Evolutionary conservation across 2,329 filamentous ascomycete species (phyloP).

Genomic region (Lachnellula cervina): DNA sequence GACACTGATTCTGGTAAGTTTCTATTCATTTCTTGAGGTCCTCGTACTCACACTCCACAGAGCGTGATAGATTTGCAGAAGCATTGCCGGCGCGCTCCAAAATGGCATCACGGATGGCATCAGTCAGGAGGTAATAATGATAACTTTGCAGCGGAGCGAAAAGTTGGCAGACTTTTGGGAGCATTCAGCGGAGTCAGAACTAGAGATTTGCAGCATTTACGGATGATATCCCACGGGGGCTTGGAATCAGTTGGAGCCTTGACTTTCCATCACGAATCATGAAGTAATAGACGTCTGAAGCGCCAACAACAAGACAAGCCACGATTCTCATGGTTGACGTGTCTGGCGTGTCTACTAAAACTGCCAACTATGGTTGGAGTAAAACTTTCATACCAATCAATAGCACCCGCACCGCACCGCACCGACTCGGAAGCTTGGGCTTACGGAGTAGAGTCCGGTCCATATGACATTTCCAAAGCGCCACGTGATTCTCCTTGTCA

Average conservation of each 20-base stretch:
- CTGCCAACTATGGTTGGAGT: not conserved
- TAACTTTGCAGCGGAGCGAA: not conserved
- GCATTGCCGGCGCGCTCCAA: slow-evolving; percentile 32
- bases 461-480: too few species aligned
- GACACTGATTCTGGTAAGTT: slow-evolving; percentile 57
- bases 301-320: not conserved
- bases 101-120: slow-evolving; percentile 29
- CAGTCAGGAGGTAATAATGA: slow-evolving; percentile 27
- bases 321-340: not conserved
- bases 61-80: slow-evolving; percentile 29
- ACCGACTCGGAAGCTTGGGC: too few species aligned
- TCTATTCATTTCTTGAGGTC: not conserved
- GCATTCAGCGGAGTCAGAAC: not conserved
- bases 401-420: too few species aligned
- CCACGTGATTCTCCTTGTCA: not conserved
- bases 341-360: not conserved
- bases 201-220: slow-evolving; percentile 3
- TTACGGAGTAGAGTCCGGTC: too few species aligned
- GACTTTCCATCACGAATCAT: not conserved
- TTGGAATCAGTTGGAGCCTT: not conserved
- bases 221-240: slow-evolving; percentile 2
- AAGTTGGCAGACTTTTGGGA: not conserved
- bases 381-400: too few species aligned
- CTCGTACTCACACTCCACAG: slow-evolving; percentile 12
- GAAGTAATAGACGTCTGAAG: not conserved